A percentile compares a stretch with the other conserved stretches of the same genome.
Evolutionary conservation across 768 basidiomycete genomes (phyloP).

Genomic region (Kwoniella dejecticola): DNA sequence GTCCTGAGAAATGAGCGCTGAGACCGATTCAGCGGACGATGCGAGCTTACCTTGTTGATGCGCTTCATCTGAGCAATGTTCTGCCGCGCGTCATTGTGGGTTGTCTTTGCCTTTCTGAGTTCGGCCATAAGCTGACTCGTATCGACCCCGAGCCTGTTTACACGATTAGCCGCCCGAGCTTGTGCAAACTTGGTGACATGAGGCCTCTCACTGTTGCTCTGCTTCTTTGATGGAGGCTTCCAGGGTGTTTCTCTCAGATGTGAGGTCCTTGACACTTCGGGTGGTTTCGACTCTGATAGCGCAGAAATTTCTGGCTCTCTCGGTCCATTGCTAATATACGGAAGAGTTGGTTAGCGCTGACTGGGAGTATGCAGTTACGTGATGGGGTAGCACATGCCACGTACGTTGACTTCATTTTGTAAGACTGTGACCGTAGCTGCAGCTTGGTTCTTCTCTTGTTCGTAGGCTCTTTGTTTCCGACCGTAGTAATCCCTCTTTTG

Average conservation of each 20-base stretch:
- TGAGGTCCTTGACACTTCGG: not conserved
- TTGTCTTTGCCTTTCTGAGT: not conserved
- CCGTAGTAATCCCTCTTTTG: slow-evolving; percentile 13
- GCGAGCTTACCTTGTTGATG: not conserved
- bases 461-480: not conserved
- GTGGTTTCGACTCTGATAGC: slow-evolving; percentile 14
- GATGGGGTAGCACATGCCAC: not conserved
- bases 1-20: not conserved
- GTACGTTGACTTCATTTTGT: slow-evolving; percentile 11
- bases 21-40: not conserved
- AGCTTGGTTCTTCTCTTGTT: slow-evolving; percentile 2
- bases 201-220: slow-evolving; percentile 34
- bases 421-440: not conserved
- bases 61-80: not conserved
- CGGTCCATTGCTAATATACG: slow-evolving; percentile 27
- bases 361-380: not conserved
- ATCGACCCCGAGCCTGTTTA: slow-evolving; percentile 16
- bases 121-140: slow-evolving; percentile 3
- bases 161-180: not conserved
- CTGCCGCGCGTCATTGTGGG: not conserved
- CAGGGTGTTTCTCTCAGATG: slow-evolving; percentile 11
- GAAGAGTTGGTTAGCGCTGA: not conserved
- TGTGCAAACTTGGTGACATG: too few species aligned
- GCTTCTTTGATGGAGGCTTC: slow-evolving; percentile 30
- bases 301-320: slow-evolving; percentile 22